Base-by-base conservation (phyloP, 495 filamentous ascomycete species). In the Tetracladium marchalianum region DNA sequence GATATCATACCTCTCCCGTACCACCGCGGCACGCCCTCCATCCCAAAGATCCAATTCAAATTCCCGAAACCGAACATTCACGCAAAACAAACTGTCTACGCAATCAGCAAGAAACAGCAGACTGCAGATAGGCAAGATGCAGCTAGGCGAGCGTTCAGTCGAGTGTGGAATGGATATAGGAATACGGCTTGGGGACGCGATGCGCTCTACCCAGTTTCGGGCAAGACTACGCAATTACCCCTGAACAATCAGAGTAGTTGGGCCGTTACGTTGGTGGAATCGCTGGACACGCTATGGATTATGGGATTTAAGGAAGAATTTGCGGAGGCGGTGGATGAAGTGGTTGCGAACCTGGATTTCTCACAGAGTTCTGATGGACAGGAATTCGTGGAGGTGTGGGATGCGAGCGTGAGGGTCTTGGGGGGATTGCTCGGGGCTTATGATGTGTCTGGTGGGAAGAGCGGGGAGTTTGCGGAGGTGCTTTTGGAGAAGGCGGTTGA, bases 241-340 rank as follows among this genome's bases (percentile, higher is more conserved):
- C 7, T 27, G 3, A 62, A 60, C 32, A 71, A 64, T 31, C 95
- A 96, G 57, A 87, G 81, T 56, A 86, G 85, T 22, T 97, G 90
- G 90, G 90, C 83, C n/a, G 90, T 90, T 5, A 95, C 90, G 0
- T 58, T 97, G 47, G 87, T 97, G 5, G 90, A 97, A 65, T 66
- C 82, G 8, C 49, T 46, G 51, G 90, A 96, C 62, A 90, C 88
- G 0, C 66, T 97, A n/a, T 96, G 87, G 87, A 89, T 95, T 45
- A 94, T 95, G 87, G 87, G 77, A 9, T 55, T 95, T 64, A 81
- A 84, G 61, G 70, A 84, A 7, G 88, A 95, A 51, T 97, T 95
- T 59, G 77, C 86, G 39, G 84, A 89, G 45, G 90, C 87, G 7
- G 72, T 88, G 7, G 7, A 27, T 9, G 67, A 82, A 44, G 76